Conservation (phyloP, 1,284 basidiomycete species). For the Xerocomus nothofagi region DNA sequence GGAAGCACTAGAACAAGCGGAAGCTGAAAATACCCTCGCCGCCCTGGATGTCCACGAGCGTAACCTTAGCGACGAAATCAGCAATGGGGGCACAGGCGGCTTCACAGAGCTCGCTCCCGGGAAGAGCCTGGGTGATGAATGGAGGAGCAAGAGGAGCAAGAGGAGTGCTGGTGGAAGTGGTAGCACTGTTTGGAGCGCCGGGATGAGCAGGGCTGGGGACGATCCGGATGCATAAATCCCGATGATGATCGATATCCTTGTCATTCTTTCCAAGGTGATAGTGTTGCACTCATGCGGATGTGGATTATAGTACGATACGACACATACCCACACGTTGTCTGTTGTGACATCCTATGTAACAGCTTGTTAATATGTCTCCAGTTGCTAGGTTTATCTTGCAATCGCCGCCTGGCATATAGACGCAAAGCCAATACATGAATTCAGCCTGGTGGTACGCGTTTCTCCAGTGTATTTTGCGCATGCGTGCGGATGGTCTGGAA, state of each 20-base stretch:
- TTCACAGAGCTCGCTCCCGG: slow-evolving; percentile 72
- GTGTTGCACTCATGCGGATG: slow-evolving; percentile 15
- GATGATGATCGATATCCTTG: not conserved
- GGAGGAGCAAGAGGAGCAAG: slow-evolving; percentile 57
- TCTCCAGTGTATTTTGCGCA: slow-evolving; percentile 74
- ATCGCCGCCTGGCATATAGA: not conserved
- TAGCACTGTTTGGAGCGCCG: slow-evolving; percentile 82
- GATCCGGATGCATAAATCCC: slow-evolving; percentile 36
- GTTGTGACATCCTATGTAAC: slow-evolving; percentile 21
- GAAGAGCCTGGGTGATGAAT: slow-evolving; percentile 45
- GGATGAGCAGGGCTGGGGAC: slow-evolving; percentile 63
- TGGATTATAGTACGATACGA: slow-evolving; percentile 28
- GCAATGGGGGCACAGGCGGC: slow-evolving; percentile 67
- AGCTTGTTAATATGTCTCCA: slow-evolving; percentile 23
- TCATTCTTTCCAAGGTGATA: slow-evolving; percentile 7
- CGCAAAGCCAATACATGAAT: not conserved
- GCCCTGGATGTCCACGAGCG: slow-evolving; percentile 76
- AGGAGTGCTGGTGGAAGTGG: slow-evolving; percentile 63
- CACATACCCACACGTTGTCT: slow-evolving; percentile 19
- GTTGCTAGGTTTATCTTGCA: slow-evolving; percentile 1
- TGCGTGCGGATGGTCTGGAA: slow-evolving; percentile 80
- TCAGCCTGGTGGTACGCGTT: slow-evolving; percentile 35
- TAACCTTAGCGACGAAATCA: slow-evolving; percentile 68
- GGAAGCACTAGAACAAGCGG: slow-evolving; percentile 72
- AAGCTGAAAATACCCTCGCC: slow-evolving; percentile 71